Evolutionary conservation across 2,329 filamentous ascomycete genomes (phyloP), one percentile per base, ranked within the genome.

Genomic region (Cryphonectria japonica): DNA sequence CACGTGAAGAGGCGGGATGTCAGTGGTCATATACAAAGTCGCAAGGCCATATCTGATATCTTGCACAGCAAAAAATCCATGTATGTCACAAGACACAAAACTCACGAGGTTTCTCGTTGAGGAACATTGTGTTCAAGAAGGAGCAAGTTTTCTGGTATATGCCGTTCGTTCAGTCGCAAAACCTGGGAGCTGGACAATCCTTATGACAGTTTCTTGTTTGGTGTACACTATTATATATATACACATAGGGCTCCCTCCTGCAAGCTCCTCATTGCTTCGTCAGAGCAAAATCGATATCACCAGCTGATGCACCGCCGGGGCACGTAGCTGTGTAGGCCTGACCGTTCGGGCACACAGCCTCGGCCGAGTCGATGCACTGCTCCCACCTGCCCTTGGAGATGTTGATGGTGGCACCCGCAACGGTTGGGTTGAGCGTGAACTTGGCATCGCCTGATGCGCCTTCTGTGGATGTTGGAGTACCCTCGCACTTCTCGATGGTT

Each of bases 341-440:
- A 32, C 85, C 85, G n/a, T 82, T 84, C 34, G 84, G 84, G 76
- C 85, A 87, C 54, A 82, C 81, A 69, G 84, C 83, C 71, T 83
- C 78, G 62, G 86, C 87, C 29, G 87, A 86, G 57, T 84, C 81
- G 67, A 88, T 82, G 75, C 87, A 88, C 62, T 82, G 80, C 77
- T 87, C 84, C 85, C 86, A 87, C 34, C 82, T 79, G n/a, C 81
- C 82, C 78, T 87, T 88, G 61, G 81, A 82, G 71, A 88, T 82
- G 78, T 84, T 85, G 77, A 89, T 87, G 13, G 82, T 85, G 34
- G 83, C 81, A 11, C 84, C 85, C 1, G 75, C 70, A 4, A 78
- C 79, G 16, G 80, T 80, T 2, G 84, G 80, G 41, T 78, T 81
- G 22, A 88, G 80, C 3, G 77, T 80, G 77, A 88, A 88, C 71